phyloP scores from a whole-genome alignment of 352 stramenopile genomes.

The Plasmopara muralis region DNA sequence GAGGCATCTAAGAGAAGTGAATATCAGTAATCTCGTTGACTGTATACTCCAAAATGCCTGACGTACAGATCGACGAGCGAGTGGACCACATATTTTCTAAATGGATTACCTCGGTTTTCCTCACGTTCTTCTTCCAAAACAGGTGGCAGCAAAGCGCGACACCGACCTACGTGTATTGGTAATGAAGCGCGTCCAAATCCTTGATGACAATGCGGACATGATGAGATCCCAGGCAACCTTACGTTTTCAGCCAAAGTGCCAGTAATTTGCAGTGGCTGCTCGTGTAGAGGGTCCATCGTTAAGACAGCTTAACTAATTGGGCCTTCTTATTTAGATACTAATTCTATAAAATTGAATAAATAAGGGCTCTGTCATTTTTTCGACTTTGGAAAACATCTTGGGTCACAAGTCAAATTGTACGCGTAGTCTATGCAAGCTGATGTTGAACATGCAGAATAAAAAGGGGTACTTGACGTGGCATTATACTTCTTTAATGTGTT shows the following conservation, averaged over 20 bases:
- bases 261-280: constrained; percentile 14
- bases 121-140: constrained; percentile 18
- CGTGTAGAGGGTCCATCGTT: neutral
- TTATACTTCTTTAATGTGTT: no score
- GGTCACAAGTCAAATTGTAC: no score
- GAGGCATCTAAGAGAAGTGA: constrained; percentile 35
- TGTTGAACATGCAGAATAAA: no score
- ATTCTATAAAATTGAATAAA: no score
- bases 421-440: no score
- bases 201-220: constrained; percentile 51
- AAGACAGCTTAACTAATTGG: no score
- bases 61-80: constrained; percentile 60
- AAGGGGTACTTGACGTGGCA: no score
- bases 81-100: constrained; percentile 28
- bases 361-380: no score
- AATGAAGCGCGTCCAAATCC: constrained; percentile 56
- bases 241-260: constrained; percentile 11
- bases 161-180: constrained; percentile 54
- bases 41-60: neutral
- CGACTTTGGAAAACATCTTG: no score
- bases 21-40: no score
- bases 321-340: no score
- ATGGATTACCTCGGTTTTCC: constrained; percentile 8
- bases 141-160: constrained; percentile 35
- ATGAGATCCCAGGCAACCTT: constrained; percentile 19